Percentiles rank a stretch among this genome's conserved stretches.
phyloP scores from a whole-genome alignment of 257 asterid genomes.

The Primulina huaijiensis region DNA sequence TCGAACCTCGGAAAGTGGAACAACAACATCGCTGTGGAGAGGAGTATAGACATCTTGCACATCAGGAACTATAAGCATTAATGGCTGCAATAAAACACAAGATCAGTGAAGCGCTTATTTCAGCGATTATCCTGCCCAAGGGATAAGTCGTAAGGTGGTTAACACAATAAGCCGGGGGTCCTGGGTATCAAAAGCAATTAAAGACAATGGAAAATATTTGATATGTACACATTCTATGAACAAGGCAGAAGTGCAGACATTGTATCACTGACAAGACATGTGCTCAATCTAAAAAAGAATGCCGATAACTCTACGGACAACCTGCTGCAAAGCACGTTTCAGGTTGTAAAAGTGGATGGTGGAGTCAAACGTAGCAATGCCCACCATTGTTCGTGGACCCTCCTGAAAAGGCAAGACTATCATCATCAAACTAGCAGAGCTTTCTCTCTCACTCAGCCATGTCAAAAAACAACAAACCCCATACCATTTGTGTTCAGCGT shows the following conservation, averaged over 20 bases:
- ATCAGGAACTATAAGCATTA: conserved; percentile 98
- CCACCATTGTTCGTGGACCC: conserved; percentile 90
- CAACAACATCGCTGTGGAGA: conserved; percentile 84
- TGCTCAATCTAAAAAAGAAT: conserved; percentile 7
- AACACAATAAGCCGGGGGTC: conserved; percentile 10
- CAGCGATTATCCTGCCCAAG: conserved; percentile 16
- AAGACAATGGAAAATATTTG: conserved; percentile 7
- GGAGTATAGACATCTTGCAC: conserved; percentile 98
- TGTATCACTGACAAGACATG: not conserved
- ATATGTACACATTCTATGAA: conserved; percentile 5
- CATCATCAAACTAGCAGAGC: conserved; percentile 10
- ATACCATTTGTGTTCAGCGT: conserved; percentile 9
- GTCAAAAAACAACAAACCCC: conserved; percentile 17
- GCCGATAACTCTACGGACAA: conserved; percentile 28
- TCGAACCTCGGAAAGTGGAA: conserved; percentile 88
- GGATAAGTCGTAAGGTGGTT: not conserved
- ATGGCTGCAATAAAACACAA: conserved; percentile 62
- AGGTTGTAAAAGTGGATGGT: conserved; percentile 95
- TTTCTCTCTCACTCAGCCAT: conserved; percentile 22
- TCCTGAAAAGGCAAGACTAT: conserved; percentile 56
- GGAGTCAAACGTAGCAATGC: conserved; percentile 93
- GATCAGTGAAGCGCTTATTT: conserved; percentile 16
- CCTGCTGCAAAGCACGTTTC: conserved; percentile 85
- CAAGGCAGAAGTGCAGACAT: conserved; percentile 14
- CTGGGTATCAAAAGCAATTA: conserved; percentile 12